A percentile compares a stretch with the other conserved stretches of the same genome.
Evolutionary conservation across 306 rosid genomes (phyloP).

Genomic region (Betula pendula): DNA sequence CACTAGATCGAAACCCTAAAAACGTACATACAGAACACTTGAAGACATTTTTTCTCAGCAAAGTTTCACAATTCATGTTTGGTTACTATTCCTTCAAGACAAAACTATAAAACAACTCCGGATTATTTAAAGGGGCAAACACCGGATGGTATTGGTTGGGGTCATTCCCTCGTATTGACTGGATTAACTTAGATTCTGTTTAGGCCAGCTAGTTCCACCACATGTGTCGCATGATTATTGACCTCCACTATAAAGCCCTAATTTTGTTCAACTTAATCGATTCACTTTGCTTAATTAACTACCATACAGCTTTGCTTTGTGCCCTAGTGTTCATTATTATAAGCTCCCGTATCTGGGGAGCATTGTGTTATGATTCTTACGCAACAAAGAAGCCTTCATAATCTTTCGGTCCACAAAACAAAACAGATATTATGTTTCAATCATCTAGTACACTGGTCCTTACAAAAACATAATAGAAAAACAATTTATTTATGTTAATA

Average conservation of each 20-base stretch:
- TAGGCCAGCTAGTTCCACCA: conserved; percentile 6
- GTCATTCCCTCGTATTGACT: conserved; percentile 16
- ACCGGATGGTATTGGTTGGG: not conserved
- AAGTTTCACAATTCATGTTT: not conserved
- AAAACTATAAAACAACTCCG: not conserved
- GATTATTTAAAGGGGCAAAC: conserved; percentile 4
- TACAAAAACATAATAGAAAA: conserved; percentile 1
- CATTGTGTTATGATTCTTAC: conserved; percentile 2
- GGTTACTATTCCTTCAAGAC: not conserved
- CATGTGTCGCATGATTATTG: conserved; percentile 10
- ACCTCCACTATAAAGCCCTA: conserved; percentile 1
- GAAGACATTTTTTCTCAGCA: no score
- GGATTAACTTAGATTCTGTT: conserved; percentile 14
- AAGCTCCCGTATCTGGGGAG: conserved; percentile 32
- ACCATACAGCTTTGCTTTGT: conserved; percentile 7
- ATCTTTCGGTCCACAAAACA: conserved; percentile 6
- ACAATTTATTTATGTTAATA: not conserved
- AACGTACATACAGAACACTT: no score
- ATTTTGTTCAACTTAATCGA: conserved; percentile 21
- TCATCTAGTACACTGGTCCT: conserved; percentile 23
- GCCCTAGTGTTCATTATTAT: conserved; percentile 20
- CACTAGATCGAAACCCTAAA: no score
- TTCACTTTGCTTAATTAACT: conserved; percentile 3
- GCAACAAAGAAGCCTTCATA: conserved; percentile 25
- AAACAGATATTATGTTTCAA: not conserved